phyloP scores from a whole-genome alignment of 129 eudicot genomes.

The Heracleum sosnowskyi region DNA sequence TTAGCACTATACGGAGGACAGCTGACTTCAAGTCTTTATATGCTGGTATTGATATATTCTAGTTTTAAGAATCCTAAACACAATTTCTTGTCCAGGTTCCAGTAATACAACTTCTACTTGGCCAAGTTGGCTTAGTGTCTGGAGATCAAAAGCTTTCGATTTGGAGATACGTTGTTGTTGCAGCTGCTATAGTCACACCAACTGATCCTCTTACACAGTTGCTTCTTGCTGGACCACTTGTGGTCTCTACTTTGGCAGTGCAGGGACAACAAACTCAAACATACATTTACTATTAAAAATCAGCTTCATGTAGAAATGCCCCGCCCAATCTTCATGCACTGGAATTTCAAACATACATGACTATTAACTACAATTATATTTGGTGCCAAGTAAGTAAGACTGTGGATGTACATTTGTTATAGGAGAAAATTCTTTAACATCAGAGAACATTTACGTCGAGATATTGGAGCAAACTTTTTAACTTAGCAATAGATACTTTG shows the following conservation, averaged over 20 bases:
- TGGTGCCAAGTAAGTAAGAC: too few species aligned
- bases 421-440: too few species aligned
- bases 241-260: conserved; percentile 92
- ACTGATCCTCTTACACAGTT: conserved; percentile 95
- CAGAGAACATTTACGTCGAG: too few species aligned
- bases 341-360: too few species aligned
- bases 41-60: not conserved
- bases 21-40: not conserved
- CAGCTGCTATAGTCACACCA: conserved; percentile 89
- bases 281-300: too few species aligned
- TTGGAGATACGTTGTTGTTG: conserved; percentile 96
- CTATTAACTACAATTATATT: too few species aligned
- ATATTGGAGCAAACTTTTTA: too few species aligned
- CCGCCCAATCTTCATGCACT: too few species aligned
- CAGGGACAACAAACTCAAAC: too few species aligned
- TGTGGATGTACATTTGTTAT: too few species aligned
- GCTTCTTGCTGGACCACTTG: conserved; percentile 92
- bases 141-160: conserved; percentile 83
- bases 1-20: not conserved
- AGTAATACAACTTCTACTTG: conserved; percentile 73
- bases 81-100: conserved; percentile 50
- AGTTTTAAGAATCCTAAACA: not conserved
- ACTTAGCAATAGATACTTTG: too few species aligned
- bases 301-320: too few species aligned
- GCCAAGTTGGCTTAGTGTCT: conserved; percentile 75